Conservation (phyloP, 768 basidiomycete species). For the Suillus hirtellus region DNA sequence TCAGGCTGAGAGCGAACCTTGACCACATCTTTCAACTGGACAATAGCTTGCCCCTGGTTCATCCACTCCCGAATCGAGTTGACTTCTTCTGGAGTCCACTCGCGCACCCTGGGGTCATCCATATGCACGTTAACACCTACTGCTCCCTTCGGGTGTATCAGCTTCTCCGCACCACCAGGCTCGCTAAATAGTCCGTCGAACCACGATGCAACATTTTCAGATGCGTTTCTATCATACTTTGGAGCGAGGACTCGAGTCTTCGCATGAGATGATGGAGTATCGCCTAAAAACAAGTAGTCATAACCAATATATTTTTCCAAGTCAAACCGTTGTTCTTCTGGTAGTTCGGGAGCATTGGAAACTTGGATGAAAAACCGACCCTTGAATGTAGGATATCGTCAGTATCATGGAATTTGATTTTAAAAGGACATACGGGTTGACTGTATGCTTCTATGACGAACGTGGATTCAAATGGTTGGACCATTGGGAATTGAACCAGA, state of each 20-base stretch:
- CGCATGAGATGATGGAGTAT: constrained; percentile 13
- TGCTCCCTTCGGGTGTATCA: constrained; percentile 20
- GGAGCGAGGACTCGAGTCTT: constrained; percentile 22
- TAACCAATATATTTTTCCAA: constrained; percentile 5
- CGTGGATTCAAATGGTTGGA: constrained; percentile 30
- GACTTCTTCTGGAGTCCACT: constrained; percentile 40
- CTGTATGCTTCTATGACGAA: constrained; percentile 29
- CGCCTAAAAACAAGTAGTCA: constrained; percentile 11
- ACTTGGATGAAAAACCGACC: constrained; percentile 31
- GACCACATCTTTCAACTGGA: constrained; percentile 28
- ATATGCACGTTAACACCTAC: constrained; percentile 22
- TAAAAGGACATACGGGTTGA: constrained; percentile 22
- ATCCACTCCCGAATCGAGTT: constrained; percentile 38
- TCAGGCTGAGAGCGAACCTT: constrained; percentile 21
- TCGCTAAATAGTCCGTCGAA: constrained; percentile 28
- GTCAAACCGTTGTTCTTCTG: constrained; percentile 1
- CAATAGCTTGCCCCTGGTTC: constrained; percentile 29
- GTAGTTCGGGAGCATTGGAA: constrained; percentile 16
- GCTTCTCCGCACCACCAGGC: constrained; percentile 20
- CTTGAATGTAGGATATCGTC: constrained; percentile 13
- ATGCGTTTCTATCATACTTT: constrained; percentile 26
- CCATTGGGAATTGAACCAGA: constrained; percentile 49
- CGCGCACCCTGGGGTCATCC: constrained; percentile 41
- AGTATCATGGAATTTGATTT: not conserved
- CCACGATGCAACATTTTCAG: constrained; percentile 37